Percentiles rank a stretch among this genome's conserved stretches.
These are phyloP conservation scores for Dysphania ambrosioides DNA, from an alignment of 148 eudicot species.

Conservation along the genomic window DNA sequence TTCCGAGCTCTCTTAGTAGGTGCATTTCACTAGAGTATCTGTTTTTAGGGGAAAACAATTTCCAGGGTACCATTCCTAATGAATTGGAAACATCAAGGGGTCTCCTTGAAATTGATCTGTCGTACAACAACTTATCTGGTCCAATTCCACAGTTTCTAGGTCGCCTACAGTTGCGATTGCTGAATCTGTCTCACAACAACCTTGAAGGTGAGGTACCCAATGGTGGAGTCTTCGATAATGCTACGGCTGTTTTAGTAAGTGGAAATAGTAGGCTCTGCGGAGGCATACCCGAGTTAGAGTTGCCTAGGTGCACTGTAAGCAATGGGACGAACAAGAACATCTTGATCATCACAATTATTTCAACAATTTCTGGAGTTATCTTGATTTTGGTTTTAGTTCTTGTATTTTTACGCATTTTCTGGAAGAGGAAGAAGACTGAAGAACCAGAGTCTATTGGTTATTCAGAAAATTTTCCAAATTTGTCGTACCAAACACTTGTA, in stretches of 20 bases:
- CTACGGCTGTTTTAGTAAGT: constrained; percentile 13
- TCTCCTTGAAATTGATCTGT: constrained; percentile 23
- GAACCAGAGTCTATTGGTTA: background rate
- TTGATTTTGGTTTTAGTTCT: background rate
- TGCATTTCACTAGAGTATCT: constrained; percentile 23
- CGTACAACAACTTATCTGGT: constrained; percentile 31
- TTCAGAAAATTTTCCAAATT: background rate
- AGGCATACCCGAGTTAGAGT: constrained; percentile 25
- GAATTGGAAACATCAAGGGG: constrained; percentile 19
- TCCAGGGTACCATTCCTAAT: constrained; percentile 33
- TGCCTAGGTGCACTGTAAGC: constrained; percentile 21
- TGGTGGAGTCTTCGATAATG: constrained; percentile 30
- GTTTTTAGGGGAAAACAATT: constrained; percentile 24
- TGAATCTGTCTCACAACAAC: constrained; percentile 31
- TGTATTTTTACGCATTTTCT: background rate
- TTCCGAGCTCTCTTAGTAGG: constrained; percentile 29
- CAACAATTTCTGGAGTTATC: background rate
- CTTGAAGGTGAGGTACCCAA: constrained; percentile 40
- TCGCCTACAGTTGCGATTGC: background rate
- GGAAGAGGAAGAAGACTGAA: background rate
- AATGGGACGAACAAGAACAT: background rate
- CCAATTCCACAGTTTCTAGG: constrained; percentile 28
- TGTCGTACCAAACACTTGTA: constrained; percentile 17
- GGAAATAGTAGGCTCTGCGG: constrained; percentile 40
- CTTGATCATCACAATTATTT: background rate